A percentile compares a stretch with the other conserved stretches of the same genome.
Evolutionary conservation across 129 eudicot species (phyloP).

Genomic region (Chrysanthemum lavandulifolium): DNA sequence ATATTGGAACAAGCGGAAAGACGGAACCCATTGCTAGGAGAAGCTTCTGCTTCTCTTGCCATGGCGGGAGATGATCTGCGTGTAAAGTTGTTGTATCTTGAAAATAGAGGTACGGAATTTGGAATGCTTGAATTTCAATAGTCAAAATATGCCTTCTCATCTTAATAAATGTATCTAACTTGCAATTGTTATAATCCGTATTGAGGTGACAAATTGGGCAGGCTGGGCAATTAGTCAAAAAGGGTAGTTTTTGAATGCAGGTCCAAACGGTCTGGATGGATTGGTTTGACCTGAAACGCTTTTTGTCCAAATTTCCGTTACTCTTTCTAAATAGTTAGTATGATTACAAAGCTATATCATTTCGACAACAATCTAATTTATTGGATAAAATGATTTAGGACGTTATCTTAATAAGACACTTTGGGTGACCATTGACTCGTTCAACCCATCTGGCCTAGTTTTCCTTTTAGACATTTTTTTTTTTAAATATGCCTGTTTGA

Average conservation of each 20-base stretch:
- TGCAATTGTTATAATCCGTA: not conserved
- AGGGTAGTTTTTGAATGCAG: not conserved
- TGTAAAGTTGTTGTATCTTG: slow-evolving; percentile 70
- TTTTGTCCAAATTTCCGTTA: not conserved
- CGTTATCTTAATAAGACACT: no score
- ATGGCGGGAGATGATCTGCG: slow-evolving; percentile 92
- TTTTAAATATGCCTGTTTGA: not conserved
- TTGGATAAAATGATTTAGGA: not conserved
- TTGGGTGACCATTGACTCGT: no score
- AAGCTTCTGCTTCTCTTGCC: slow-evolving; percentile 91
- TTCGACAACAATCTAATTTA: no score
- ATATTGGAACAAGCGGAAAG: slow-evolving; percentile 96
- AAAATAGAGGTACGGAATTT: slow-evolving; percentile 63
- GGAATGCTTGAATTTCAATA: not conserved
- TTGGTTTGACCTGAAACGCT: not conserved
- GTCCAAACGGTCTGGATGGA: not conserved
- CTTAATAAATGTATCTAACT: not conserved
- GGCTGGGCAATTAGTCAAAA: slow-evolving; percentile 5
- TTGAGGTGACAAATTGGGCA: not conserved
- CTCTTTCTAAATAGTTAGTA: not conserved
- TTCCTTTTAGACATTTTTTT: not conserved
- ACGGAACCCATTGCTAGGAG: slow-evolving; percentile 91
- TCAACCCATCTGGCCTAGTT: not conserved
- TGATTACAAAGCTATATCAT: not conserved
- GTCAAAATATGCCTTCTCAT: not conserved